Conservation (phyloP, 75 land plant genomes). For the Pinus tabuliformis region DNA sequence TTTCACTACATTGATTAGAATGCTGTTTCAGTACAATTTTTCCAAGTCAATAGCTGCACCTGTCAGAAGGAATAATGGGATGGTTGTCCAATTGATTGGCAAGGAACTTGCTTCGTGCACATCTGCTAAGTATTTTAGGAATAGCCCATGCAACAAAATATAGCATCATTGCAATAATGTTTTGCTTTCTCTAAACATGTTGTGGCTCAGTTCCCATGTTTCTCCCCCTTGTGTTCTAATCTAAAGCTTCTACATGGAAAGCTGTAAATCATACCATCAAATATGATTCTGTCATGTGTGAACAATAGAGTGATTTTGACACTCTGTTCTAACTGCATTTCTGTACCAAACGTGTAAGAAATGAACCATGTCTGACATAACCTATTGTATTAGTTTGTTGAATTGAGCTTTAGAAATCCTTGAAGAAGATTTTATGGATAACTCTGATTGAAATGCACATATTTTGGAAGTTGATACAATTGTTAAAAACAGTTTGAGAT, state of each 20-base stretch:
- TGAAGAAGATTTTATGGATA: neutral
- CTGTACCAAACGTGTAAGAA: neutral
- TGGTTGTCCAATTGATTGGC: neutral
- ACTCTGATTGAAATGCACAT: no score
- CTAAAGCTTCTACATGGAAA: neutral
- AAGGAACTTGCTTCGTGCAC: neutral
- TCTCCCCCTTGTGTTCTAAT: neutral
- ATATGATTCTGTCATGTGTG: neutral
- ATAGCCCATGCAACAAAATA: neutral
- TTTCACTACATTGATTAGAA: neutral
- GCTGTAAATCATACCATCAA: neutral
- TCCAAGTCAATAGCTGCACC: neutral
- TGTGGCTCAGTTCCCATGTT: neutral
- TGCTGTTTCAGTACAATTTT: neutral
- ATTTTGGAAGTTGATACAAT: neutral
- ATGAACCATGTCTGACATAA: neutral
- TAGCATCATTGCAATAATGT: neutral
- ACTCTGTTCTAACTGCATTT: neutral
- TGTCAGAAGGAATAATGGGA: neutral
- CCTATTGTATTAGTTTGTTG: neutral
- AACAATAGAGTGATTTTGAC: neutral
- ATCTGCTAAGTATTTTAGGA: neutral
- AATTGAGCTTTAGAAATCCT: no score
- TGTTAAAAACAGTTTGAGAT: neutral
- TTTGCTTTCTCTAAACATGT: neutral